phyloP scores from a whole-genome alignment of 441 rosid species.

The Sinapis alba region DNA sequence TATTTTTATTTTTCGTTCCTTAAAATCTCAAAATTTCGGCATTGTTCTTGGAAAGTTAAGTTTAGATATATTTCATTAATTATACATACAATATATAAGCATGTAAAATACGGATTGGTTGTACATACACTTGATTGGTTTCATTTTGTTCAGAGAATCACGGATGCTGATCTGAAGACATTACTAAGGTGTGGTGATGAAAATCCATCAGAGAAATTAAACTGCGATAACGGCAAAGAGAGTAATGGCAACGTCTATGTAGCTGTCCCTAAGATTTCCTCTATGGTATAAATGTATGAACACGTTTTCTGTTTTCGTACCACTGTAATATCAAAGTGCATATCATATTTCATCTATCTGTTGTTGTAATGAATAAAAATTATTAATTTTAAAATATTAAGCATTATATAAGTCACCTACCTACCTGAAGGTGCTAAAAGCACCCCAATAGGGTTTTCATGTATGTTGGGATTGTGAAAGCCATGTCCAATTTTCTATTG shows the following conservation, averaged over 20 bases:
- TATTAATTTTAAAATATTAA: background rate
- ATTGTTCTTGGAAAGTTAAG: too few relatives aligned
- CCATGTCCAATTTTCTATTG: too few relatives aligned
- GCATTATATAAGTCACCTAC: background rate
- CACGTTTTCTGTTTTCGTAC: background rate
- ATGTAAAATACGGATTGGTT: background rate
- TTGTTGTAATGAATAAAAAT: background rate
- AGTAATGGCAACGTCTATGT: background rate
- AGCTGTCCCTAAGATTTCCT: slow-evolving; percentile 1
- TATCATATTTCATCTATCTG: background rate
- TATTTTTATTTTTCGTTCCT: too few relatives aligned
- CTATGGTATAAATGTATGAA: background rate
- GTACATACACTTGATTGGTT: background rate
- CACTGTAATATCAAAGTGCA: background rate
- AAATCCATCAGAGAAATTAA: background rate
- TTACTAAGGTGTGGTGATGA: background rate
- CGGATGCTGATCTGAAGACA: slow-evolving; percentile 28
- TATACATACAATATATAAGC: background rate
- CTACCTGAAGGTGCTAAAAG: too few relatives aligned
- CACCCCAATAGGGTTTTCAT: too few relatives aligned
- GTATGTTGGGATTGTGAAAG: too few relatives aligned
- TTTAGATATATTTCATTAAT: background rate
- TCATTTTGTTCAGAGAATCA: slow-evolving; percentile 22
- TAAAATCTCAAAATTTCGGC: too few relatives aligned
- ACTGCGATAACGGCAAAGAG: background rate